Conservation (phyloP, 345 rosid species). For the Citrus reticulata region DNA sequence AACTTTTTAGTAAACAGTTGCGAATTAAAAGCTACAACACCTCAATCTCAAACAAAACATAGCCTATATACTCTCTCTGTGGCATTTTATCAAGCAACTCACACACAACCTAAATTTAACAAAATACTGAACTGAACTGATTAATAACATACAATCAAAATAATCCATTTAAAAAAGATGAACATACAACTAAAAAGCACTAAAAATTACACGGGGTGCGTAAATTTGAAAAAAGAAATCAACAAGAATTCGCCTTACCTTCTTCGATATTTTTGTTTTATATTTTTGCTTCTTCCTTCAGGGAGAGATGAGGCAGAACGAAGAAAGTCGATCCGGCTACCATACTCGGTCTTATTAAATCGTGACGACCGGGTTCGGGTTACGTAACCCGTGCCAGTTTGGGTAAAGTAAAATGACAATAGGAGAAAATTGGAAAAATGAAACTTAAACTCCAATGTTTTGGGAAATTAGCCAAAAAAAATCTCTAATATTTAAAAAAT, state of each 20-base stretch:
- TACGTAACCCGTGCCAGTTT: neutral
- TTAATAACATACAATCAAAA: neutral
- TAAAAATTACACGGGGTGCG: too few relatives aligned
- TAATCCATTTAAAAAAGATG: neutral
- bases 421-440: too few relatives aligned
- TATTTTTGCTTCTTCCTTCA: neutral
- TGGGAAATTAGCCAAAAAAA: too few relatives aligned
- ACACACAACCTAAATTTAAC: neutral
- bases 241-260: neutral
- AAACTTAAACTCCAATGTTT: too few relatives aligned
- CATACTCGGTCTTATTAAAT: neutral
- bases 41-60: neutral
- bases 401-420: neutral
- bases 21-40: neutral
- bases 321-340: neutral
- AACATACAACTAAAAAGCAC: neutral
- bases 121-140: neutral
- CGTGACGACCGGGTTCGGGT: neutral
- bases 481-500: too few relatives aligned
- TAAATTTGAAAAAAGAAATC: neutral
- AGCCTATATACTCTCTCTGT: neutral
- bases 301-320: neutral
- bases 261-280: neutral
- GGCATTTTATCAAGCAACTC: constrained; percentile 7
- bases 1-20: neutral